Evolutionary conservation across 2,329 filamentous ascomycete genomes (phyloP).

Genomic region (Ophiostoma populinum): DNA sequence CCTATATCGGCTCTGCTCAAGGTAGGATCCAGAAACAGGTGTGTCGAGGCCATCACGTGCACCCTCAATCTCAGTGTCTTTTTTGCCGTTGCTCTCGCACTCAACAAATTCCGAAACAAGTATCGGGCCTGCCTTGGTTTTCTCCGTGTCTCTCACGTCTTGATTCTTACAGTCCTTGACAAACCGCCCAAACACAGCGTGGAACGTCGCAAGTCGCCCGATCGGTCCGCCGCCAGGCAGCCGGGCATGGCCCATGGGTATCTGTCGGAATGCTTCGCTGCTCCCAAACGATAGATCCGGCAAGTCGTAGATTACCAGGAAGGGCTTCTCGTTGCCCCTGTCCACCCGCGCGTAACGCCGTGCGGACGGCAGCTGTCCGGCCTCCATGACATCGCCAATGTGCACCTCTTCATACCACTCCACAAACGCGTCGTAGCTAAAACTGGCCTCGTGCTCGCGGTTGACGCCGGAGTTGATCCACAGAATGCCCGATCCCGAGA

Average conservation of each 20-base stretch:
- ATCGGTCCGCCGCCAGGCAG: constrained; percentile 11
- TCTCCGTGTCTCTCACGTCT: too few relatives aligned
- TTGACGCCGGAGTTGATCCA: constrained; percentile 9
- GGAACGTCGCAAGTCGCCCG: constrained; percentile 8
- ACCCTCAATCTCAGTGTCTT: too few relatives aligned
- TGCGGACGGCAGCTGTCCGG: constrained; percentile 9
- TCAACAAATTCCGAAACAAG: too few relatives aligned
- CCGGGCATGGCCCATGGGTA: constrained; percentile 8
- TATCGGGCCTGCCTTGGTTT: too few relatives aligned
- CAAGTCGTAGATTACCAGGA: constrained; percentile 10
- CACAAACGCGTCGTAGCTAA: constrained; percentile 7
- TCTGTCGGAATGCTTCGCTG: constrained; percentile 6
- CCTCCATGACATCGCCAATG: constrained; percentile 12
- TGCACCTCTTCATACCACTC: constrained; percentile 13
- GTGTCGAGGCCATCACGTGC: not conserved
- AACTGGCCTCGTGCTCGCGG: not conserved
- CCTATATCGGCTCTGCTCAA: too few relatives aligned
- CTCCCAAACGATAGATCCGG: constrained; percentile 2
- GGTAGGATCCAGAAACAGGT: not conserved
- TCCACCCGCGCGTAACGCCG: constrained; percentile 9
- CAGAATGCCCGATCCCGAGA: too few relatives aligned
- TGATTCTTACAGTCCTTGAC: too few relatives aligned
- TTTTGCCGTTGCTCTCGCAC: too few relatives aligned
- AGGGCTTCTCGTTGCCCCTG: constrained; percentile 1
- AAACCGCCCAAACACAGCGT: constrained; percentile 5